Evolutionary conservation across 2,329 filamentous ascomycete species (phyloP).

Genomic region (Capronia epimyces): DNA sequence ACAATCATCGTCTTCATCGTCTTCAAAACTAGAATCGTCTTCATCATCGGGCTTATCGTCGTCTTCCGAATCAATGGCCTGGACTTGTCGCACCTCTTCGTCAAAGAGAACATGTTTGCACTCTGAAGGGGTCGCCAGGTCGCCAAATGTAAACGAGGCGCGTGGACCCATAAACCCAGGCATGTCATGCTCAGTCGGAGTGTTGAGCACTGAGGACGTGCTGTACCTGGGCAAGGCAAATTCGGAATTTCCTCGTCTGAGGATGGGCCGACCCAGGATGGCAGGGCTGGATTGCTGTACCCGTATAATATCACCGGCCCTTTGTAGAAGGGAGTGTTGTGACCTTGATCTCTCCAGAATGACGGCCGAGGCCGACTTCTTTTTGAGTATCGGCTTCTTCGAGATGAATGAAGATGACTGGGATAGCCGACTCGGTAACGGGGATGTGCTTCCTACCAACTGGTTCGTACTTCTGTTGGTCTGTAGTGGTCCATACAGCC

Average conservation of each 20-base stretch:
- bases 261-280: slow-evolving; percentile 48
- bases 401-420: slow-evolving; percentile 63
- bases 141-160: slow-evolving; percentile 61
- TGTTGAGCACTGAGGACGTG: slow-evolving; percentile 46
- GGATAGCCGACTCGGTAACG: slow-evolving; percentile 52
- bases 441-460: slow-evolving; percentile 38
- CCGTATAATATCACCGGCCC: slow-evolving; percentile 79
- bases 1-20: slow-evolving; percentile 62
- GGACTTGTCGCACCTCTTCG: slow-evolving; percentile 91
- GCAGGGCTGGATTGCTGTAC: slow-evolving; percentile 62
- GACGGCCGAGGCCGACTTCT: slow-evolving; percentile 90
- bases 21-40: slow-evolving; percentile 38
- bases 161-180: slow-evolving; percentile 37
- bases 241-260: slow-evolving; percentile 63
- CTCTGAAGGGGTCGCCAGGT: slow-evolving; percentile 50
- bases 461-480: slow-evolving; percentile 50
- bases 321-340: slow-evolving; percentile 80
- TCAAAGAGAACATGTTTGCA: slow-evolving; percentile 93
- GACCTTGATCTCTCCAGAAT: slow-evolving; percentile 88
- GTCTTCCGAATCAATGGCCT: slow-evolving; percentile 82
- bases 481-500: slow-evolving; percentile 91
- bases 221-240: slow-evolving; percentile 57
- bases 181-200: slow-evolving; percentile 45
- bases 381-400: slow-evolving; percentile 90
- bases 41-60: slow-evolving; percentile 62